These are phyloP conservation scores for Microdochium paspali DNA, from an alignment of 2,329 filamentous ascomycete species.

Conservation along the genomic window DNA sequence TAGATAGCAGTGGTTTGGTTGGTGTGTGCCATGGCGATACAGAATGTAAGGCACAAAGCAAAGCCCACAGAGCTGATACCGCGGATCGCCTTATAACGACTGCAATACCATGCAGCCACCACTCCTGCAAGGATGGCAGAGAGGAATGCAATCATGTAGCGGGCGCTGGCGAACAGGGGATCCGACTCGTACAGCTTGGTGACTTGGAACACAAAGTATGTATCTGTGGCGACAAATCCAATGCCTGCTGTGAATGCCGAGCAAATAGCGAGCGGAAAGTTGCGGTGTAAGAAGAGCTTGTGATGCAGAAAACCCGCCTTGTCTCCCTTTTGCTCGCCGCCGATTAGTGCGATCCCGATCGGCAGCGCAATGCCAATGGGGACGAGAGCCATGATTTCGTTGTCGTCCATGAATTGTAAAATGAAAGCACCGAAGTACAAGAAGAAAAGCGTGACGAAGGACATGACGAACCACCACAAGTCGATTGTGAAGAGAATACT, in stretches of 20 bases:
- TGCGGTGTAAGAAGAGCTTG: slow-evolving; percentile 21
- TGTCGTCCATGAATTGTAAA: no score
- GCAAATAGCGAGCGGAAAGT: slow-evolving; percentile 23
- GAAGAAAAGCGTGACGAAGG: no score
- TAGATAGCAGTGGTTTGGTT: slow-evolving; percentile 10
- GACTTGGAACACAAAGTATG: slow-evolving; percentile 29
- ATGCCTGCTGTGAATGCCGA: slow-evolving; percentile 27
- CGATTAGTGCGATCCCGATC: no score
- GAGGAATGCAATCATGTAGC: slow-evolving; percentile 24
- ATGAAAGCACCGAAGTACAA: no score
- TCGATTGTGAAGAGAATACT: no score
- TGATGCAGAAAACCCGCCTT: slow-evolving; percentile 18
- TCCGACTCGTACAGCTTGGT: slow-evolving; percentile 25
- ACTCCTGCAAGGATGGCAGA: slow-evolving; percentile 17
- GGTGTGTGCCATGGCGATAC: slow-evolving; percentile 23
- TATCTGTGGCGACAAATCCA: slow-evolving; percentile 29
- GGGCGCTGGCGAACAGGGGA: slow-evolving; percentile 18
- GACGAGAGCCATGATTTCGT: no score
- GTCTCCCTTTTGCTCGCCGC: no score
- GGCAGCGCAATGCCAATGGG: no score
- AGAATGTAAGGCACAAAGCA: slow-evolving; percentile 19
- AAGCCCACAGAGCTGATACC: slow-evolving; percentile 16
- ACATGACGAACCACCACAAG: no score
- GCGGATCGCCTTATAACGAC: slow-evolving; percentile 15
- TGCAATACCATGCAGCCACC: slow-evolving; percentile 20